phyloP scores from a whole-genome alignment of 257 asterid genomes.

The Solanum commersonii region DNA sequence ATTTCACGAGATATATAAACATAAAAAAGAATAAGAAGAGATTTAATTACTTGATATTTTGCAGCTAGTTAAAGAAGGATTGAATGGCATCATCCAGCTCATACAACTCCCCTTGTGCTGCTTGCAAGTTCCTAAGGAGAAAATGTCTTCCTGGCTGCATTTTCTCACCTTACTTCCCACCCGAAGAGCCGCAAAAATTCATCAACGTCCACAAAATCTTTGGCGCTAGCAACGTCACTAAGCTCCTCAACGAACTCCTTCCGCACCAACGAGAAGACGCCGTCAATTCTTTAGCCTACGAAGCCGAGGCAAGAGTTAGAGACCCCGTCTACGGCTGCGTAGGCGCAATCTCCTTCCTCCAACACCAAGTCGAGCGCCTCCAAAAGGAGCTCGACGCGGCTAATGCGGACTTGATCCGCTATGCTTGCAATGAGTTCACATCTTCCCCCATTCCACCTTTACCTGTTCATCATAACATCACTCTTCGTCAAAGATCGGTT shows the following conservation, averaged over 20 bases:
- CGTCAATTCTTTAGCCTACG: constrained; percentile 35
- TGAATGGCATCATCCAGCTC: constrained; percentile 40
- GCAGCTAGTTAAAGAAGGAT: background rate
- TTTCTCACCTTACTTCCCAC: constrained; percentile 35
- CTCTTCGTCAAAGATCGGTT: background rate
- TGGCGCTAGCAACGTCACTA: constrained; percentile 35
- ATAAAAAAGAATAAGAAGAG: background rate
- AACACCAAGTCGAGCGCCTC: constrained; percentile 29
- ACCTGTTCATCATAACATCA: background rate
- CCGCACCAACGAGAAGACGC: constrained; percentile 48
- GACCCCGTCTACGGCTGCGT: constrained; percentile 50
- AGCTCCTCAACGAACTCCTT: constrained; percentile 32
- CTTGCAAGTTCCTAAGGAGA: constrained; percentile 44
- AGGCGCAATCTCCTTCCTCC: constrained; percentile 35
- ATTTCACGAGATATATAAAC: background rate
- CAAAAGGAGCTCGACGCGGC: constrained; percentile 32
- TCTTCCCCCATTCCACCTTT: background rate
- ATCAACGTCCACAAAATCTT: constrained; percentile 42
- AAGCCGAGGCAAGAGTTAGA: constrained; percentile 36
- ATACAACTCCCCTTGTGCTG: constrained; percentile 48
- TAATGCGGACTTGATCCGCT: constrained; percentile 26
- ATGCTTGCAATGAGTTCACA: constrained; percentile 11
- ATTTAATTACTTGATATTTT: background rate
- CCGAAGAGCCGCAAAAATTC: constrained; percentile 42
- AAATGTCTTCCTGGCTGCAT: constrained; percentile 33